A percentile compares a stretch with the other conserved stretches of the same genome.
Evolutionary conservation across 805 yeast genomes (phyloP).

Genomic region (Wickerhamiella musiphila): DNA sequence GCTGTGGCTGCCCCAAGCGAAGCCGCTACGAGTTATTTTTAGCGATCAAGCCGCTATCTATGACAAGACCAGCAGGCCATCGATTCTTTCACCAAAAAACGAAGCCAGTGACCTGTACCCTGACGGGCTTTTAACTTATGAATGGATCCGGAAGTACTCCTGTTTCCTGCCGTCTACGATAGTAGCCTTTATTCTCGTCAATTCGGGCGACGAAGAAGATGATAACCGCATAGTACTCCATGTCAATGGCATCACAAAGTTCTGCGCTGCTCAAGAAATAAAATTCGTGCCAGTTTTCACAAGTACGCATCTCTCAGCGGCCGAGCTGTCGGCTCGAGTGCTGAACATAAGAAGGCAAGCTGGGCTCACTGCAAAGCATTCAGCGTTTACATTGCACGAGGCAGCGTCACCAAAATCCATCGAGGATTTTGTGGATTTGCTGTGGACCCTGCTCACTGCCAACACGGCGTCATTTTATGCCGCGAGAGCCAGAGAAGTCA

Average conservation of each 20-base stretch:
- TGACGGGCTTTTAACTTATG: constrained; percentile 25
- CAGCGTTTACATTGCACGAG: too few species aligned
- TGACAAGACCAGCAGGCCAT: constrained; percentile 12
- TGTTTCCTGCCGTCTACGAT: constrained; percentile 31
- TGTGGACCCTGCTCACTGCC: constrained; percentile 26
- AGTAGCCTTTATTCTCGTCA: constrained; percentile 28
- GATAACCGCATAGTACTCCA: constrained; percentile 11
- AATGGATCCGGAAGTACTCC: constrained; percentile 39
- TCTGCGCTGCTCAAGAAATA: constrained; percentile 19
- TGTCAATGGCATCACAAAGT: constrained; percentile 21
- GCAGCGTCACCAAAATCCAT: too few species aligned
- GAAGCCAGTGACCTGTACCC: constrained; percentile 26
- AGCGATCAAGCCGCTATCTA: constrained; percentile 4
- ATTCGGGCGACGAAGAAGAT: constrained; percentile 21
- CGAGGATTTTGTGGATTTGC: constrained; percentile 23
- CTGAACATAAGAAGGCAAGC: too few species aligned
- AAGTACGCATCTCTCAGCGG: too few species aligned
- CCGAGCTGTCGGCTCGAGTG: too few species aligned
- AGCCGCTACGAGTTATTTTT: too few species aligned
- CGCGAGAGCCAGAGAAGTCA: constrained; percentile 8
- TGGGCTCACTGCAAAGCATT: too few species aligned
- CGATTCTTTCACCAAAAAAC: constrained; percentile 29
- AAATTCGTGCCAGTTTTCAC: constrained; percentile 24
- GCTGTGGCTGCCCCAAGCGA: too few species aligned
- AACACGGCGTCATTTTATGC: constrained; percentile 28